A percentile compares a stretch with the other conserved stretches of the same genome.
Evolutionary conservation across 1,139 yeast genomes (phyloP).

Genomic region (Kurtzmaniella quercitrusa): DNA sequence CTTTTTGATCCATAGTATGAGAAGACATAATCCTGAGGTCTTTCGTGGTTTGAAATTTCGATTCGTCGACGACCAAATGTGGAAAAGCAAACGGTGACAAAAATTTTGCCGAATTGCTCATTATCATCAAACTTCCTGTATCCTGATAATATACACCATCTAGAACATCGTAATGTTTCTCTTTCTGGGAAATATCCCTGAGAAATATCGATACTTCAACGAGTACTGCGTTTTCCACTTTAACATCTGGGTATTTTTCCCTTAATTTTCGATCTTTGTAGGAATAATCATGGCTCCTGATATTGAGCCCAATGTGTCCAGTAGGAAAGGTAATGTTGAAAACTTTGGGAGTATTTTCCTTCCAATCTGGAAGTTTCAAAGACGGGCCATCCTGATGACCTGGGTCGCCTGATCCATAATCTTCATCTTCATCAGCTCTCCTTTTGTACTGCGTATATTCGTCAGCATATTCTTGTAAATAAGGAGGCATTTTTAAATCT

Average conservation of each 20-base stretch:
- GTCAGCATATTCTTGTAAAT: constrained; percentile 34
- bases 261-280: constrained; percentile 17
- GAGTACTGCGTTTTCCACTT: constrained; percentile 28
- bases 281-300: constrained; percentile 24
- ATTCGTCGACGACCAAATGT: constrained; percentile 46
- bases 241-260: constrained; percentile 11
- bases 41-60: constrained; percentile 38
- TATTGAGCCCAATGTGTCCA: constrained; percentile 25
- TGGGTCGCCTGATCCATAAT: constrained; percentile 13
- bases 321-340: constrained; percentile 26
- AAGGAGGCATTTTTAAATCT: constrained; percentile 37
- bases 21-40: constrained; percentile 40
- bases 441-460: constrained; percentile 17
- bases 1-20: constrained; percentile 27
- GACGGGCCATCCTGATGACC: constrained; percentile 19
- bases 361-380: constrained; percentile 12
- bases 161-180: constrained; percentile 44
- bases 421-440: constrained; percentile 20
- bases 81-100: constrained; percentile 60
- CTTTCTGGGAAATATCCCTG: constrained; percentile 39
- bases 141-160: constrained; percentile 69
- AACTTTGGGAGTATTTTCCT: constrained; percentile 12
- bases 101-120: constrained; percentile 71
- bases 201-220: constrained; percentile 24
- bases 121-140: constrained; percentile 62